Conservation (phyloP, 2,329 filamentous ascomycete genomes). For the Ophiostoma piceae region DNA sequence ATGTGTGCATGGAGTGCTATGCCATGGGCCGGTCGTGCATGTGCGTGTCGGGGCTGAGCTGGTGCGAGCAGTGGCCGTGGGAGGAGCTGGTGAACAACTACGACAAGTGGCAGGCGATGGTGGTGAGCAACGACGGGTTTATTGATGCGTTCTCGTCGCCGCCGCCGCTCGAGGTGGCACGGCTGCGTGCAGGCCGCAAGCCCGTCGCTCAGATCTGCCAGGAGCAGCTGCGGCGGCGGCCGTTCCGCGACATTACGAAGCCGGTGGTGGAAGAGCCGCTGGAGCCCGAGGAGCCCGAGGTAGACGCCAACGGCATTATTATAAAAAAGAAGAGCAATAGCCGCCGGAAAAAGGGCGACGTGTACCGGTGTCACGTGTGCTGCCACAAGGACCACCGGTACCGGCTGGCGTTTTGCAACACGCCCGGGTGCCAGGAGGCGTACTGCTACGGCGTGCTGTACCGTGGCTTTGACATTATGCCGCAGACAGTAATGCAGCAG, state of each 20-base stretch:
- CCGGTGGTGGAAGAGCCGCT: constrained; percentile 47
- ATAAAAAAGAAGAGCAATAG: constrained; percentile 60
- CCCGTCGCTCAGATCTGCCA: constrained; percentile 91
- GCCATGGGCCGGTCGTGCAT: constrained; percentile 92
- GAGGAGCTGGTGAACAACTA: constrained; percentile 69
- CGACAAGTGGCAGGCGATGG: constrained; percentile 73
- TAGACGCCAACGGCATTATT: constrained; percentile 58
- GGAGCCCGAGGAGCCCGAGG: constrained; percentile 48
- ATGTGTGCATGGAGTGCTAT: constrained; percentile 97
- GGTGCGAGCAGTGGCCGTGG: constrained; percentile 94
- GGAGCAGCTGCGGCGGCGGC: constrained; percentile 71
- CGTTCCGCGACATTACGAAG: constrained; percentile 76
- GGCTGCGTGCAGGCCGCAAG: constrained; percentile 63
- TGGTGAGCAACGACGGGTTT: constrained; percentile 67
- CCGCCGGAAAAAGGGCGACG: constrained; percentile 51
- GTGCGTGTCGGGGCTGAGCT: constrained; percentile 77
- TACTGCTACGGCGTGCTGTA: constrained; percentile 96
- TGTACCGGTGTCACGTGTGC: constrained; percentile 74
- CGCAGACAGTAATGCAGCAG: constrained; percentile 73
- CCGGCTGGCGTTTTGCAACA: constrained; percentile 76
- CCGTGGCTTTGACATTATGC: constrained; percentile 85
- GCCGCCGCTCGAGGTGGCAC: constrained; percentile 63
- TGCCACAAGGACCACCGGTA: constrained; percentile 73
- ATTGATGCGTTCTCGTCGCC: constrained; percentile 62
- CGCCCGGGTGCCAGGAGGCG: constrained; percentile 60